These are phyloP conservation scores for Triangularia verruculosa DNA, from an alignment of 2,329 filamentous ascomycete species.

Conservation along the genomic window DNA sequence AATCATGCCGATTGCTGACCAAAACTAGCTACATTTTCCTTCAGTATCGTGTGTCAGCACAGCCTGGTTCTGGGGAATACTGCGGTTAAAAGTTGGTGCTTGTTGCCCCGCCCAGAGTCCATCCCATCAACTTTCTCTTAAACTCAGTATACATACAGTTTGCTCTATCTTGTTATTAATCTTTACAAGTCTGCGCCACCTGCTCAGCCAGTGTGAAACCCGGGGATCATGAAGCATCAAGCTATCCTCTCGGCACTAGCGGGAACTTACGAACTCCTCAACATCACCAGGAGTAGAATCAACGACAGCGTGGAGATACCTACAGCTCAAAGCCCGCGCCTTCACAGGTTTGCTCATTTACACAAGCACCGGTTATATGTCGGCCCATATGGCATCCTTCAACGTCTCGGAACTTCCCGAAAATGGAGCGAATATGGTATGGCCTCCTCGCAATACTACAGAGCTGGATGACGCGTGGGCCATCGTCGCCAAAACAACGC, in stretches of 20 bases:
- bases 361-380: conserved; percentile 3
- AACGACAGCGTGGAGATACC: background rate
- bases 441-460: background rate
- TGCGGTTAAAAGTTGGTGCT: background rate
- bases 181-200: too few species aligned
- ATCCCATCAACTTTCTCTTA: too few species aligned
- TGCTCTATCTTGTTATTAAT: too few species aligned
- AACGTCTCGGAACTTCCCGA: background rate
- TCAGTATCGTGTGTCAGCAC: background rate
- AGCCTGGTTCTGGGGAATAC: background rate
- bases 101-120: too few species aligned
- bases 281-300: background rate
- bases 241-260: background rate
- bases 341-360: conserved; percentile 4
- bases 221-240: background rate
- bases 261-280: background rate
- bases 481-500: background rate
- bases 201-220: background rate
- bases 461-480: background rate
- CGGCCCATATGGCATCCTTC: background rate
- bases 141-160: too few species aligned
- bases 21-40: background rate
- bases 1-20: background rate
- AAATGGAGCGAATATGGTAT: background rate
- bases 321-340: background rate